Evolutionary conservation across 2,329 filamentous ascomycete genomes (phyloP), one percentile per base, ranked within the genome.

Genomic region (Allantophomopsis cytisporea): DNA sequence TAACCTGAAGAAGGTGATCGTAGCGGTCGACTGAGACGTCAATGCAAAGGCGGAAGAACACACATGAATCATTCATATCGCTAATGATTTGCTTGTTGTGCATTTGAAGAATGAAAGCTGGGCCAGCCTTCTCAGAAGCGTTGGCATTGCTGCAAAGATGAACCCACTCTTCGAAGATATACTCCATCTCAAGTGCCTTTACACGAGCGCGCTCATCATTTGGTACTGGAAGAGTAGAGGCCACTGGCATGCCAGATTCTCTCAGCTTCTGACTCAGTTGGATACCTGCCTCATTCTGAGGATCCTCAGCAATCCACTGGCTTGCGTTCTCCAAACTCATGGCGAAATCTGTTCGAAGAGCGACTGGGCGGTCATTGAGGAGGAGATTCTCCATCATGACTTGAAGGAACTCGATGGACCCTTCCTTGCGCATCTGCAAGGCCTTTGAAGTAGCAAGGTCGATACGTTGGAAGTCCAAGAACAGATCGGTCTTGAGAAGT

Each of bases 121-220:
- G 64, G 39, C 78, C 68, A 1, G 80, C 73, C 53, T 81, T 83
- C 45, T 86, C 81, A 4, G 80, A 78, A 4, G 80, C 76, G 48
- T 80, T 76, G n/a, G 77, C 72, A 50, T 86, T 84, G 58, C 82
- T 82, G 62, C 72, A 81, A 7, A 95, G 71, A 43, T 81, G 78
- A 20, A 89, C 74, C 91, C 91, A 98, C 62, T 98, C 91, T 34
- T 89, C 87, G 53, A 98, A 95, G 15, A 95, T 72, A 55, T 98
- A 96, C 50, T 93, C 86, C 61, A 94, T 76, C 57, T 95, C 86
- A 45, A 94, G 85, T 45, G 79, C 76, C 48, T 79, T 79, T 23
- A 73, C 67, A 31, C 63, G 58, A 13, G 66, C 60, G 37, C 75
- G 69, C 41, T 80, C 73, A 16, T 70, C 74, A 21, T 67, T 61